Evolutionary conservation across 768 basidiomycete species (phyloP).

Genomic region (Mycena epipterygia): DNA sequence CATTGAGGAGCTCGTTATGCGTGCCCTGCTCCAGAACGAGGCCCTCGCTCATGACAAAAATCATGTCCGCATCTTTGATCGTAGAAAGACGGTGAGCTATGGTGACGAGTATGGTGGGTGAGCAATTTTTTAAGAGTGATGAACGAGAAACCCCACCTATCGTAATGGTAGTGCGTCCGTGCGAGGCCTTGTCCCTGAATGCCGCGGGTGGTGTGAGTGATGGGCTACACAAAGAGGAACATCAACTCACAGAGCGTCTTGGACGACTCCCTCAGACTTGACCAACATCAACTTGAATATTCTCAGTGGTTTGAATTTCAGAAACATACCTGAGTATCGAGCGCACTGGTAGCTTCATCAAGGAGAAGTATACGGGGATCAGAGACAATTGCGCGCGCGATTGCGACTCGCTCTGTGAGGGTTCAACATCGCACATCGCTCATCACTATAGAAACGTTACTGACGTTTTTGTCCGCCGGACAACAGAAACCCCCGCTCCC

Average conservation of each 20-base stretch:
- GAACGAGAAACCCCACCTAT: too few relatives aligned
- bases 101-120: conserved; percentile 51
- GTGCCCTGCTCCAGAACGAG: conserved; percentile 84
- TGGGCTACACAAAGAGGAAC: background rate
- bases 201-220: background rate
- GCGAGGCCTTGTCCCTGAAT: conserved; percentile 78
- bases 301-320: background rate
- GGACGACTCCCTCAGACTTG: conserved; percentile 87
- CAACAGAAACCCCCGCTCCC: conserved; percentile 88
- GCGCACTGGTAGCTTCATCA: conserved; percentile 89
- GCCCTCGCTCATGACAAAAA: conserved; percentile 93
- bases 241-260: conserved; percentile 72
- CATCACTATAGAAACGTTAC: conserved; percentile 1
- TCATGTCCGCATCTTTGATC: conserved; percentile 86
- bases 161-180: conserved; percentile 33
- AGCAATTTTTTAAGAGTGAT: too few relatives aligned
- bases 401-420: conserved; percentile 87
- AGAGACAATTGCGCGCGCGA: conserved; percentile 90
- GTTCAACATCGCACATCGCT: background rate
- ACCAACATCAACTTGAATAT: background rate
- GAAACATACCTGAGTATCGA: conserved; percentile 73
- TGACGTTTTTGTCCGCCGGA: conserved; percentile 86
- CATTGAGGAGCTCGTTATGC: conserved; percentile 74
- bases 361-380: conserved; percentile 89
- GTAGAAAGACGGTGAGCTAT: conserved; percentile 87